Percentiles rank a stretch among this genome's conserved stretches.
Conservation (phyloP, 1,284 basidiomycete species). For the Melanopsichium pennsylvanicum region DNA sequence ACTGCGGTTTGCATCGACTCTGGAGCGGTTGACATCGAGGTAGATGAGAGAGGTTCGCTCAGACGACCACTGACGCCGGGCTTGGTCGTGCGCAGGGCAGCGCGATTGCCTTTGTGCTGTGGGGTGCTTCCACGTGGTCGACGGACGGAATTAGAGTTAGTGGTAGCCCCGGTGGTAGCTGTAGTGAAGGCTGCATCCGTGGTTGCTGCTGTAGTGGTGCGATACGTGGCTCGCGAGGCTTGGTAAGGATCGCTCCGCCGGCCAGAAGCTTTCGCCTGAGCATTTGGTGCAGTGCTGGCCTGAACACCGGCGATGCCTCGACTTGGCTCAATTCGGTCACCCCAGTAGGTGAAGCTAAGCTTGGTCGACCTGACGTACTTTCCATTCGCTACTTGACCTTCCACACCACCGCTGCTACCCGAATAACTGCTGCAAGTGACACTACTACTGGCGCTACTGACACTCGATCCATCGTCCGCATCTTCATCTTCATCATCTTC, state of each 20-base stretch:
- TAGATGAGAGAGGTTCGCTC: conserved; percentile 31
- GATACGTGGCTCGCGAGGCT: too few species aligned
- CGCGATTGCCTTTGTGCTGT: neutral
- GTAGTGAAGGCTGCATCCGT: conserved; percentile 5
- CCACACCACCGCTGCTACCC: conserved; percentile 40
- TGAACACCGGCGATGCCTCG: conserved; percentile 14
- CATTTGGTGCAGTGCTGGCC: neutral
- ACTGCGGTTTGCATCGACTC: conserved; percentile 40
- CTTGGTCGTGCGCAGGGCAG: neutral
- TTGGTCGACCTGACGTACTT: conserved; percentile 54
- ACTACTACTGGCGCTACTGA: conserved; percentile 20
- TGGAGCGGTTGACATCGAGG: conserved; percentile 33
- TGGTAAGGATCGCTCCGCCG: too few species aligned
- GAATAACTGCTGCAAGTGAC: conserved; percentile 19
- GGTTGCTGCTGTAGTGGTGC: conserved; percentile 4
- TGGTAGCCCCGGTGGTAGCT: neutral
- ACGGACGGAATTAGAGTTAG: neutral
- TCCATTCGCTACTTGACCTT: conserved; percentile 33
- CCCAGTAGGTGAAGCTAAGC: conserved; percentile 58
- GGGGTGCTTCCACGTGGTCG: conserved; percentile 14
- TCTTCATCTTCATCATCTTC: conserved; percentile 39
- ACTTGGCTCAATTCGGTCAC: conserved; percentile 47
- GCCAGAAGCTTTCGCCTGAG: neutral
- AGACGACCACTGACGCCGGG: conserved; percentile 25
- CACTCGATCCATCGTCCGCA: conserved; percentile 25